A percentile compares a stretch with the other conserved stretches of the same genome.
These are phyloP conservation scores for Entonaema liquescens DNA, from an alignment of 495 filamentous ascomycete species.

Conservation along the genomic window DNA sequence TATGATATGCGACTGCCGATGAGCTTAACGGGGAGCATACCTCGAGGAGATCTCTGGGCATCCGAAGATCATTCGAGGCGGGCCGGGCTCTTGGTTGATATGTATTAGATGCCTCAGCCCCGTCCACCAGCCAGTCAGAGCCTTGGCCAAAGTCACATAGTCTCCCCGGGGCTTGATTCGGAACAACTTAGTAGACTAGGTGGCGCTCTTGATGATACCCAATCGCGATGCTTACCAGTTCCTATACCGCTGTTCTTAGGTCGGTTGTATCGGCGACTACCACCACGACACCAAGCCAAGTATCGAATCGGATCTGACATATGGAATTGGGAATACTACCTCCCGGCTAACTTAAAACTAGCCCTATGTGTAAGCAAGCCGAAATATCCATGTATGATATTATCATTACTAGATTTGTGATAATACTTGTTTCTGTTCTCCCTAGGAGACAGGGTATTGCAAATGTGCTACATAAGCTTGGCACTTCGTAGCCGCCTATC, in stretches of 20 bases:
- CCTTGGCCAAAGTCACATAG: background rate
- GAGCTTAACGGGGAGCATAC: slow-evolving; percentile 1
- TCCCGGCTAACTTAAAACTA: background rate
- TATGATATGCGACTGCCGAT: slow-evolving; percentile 18
- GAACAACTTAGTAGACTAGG: background rate
- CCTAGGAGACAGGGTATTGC: background rate
- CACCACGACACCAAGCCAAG: background rate
- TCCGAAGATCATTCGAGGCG: background rate
- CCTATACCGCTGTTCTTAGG: background rate
- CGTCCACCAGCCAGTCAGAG: background rate
- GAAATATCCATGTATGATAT: background rate
- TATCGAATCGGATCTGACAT: background rate
- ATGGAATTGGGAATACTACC: background rate
- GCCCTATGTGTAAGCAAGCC: background rate
- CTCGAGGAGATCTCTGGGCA: slow-evolving; percentile 19
- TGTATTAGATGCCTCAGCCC: background rate
- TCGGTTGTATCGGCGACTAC: background rate
- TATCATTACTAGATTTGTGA: background rate
- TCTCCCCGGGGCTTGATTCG: background rate
- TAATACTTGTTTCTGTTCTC: background rate
- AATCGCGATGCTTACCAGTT: background rate
- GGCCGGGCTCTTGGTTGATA: background rate
- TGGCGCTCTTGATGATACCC: background rate
- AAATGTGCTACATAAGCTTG: background rate
- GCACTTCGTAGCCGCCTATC: background rate